Conservation (phyloP, 2,329 filamentous ascomycete species). For the Botrytis sinoallii region DNA sequence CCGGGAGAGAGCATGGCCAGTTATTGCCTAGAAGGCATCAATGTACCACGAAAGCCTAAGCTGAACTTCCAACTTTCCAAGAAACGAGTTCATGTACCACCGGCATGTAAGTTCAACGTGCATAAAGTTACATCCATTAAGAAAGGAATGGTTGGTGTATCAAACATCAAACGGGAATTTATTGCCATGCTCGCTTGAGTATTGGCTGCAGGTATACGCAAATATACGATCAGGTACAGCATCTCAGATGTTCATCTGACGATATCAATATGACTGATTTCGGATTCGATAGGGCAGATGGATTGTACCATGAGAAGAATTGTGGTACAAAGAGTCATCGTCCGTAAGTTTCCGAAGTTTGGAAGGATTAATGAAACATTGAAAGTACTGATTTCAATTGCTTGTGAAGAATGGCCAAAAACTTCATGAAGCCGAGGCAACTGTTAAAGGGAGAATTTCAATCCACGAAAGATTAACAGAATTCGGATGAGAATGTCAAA, state of each 20-base stretch:
- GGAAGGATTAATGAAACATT: background rate
- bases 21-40: background rate
- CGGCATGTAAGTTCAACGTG: background rate
- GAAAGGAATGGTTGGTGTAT: background rate
- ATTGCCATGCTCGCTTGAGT: conserved; percentile 9
- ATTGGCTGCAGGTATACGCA: background rate
- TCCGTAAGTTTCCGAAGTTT: background rate
- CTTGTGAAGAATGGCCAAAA: background rate
- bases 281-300: conserved; percentile 3
- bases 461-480: background rate
- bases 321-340: background rate
- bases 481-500: background rate
- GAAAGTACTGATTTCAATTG: background rate
- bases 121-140: background rate
- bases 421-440: background rate
- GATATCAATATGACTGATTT: conserved; percentile 9
- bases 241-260: conserved; percentile 15
- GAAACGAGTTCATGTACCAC: background rate
- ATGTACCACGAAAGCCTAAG: background rate
- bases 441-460: background rate
- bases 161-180: conserved; percentile 1
- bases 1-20: background rate
- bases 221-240: conserved; percentile 6
- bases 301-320: background rate
- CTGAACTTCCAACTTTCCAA: conserved; percentile 15